A percentile compares a stretch with the other conserved stretches of the same genome.
phyloP scores from a whole-genome alignment of 352 stramenopile species.

The Peronospora belbahrii region DNA sequence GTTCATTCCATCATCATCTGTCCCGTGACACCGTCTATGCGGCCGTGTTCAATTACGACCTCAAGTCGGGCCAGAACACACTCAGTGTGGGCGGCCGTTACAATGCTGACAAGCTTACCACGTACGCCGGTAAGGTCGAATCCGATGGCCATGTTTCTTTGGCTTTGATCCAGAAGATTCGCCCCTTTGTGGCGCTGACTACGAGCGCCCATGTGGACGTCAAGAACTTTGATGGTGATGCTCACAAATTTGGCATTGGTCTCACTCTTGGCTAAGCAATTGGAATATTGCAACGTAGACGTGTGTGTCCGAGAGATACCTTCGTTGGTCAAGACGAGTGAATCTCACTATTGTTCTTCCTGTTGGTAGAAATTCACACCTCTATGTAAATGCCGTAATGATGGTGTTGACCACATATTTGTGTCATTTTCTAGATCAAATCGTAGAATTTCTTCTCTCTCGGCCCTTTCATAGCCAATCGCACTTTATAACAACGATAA shows the following conservation, averaged over 20 bases:
- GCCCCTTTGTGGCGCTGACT: slow-evolving; percentile 73
- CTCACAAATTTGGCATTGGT: slow-evolving; percentile 87
- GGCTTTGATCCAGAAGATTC: slow-evolving; percentile 81
- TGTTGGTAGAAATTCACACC: slow-evolving; percentile 31
- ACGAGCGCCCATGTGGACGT: slow-evolving; percentile 83
- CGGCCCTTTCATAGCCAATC: not conserved
- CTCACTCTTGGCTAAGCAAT: slow-evolving; percentile 75
- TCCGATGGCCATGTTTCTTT: slow-evolving; percentile 83
- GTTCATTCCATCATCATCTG: slow-evolving; percentile 77
- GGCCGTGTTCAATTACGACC: slow-evolving; percentile 84
- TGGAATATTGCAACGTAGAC: slow-evolving; percentile 11
- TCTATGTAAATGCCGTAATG: too few relatives aligned
- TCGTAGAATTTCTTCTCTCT: too few relatives aligned
- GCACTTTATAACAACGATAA: slow-evolving; percentile 4
- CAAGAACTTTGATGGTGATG: slow-evolving; percentile 88
- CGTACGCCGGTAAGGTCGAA: slow-evolving; percentile 81
- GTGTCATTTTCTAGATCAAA: too few relatives aligned
- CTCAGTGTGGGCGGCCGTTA: slow-evolving; percentile 78
- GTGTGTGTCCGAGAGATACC: slow-evolving; percentile 14
- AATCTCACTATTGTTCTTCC: too few relatives aligned
- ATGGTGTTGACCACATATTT: too few relatives aligned
- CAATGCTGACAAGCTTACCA: slow-evolving; percentile 73
- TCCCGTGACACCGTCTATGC: slow-evolving; percentile 82
- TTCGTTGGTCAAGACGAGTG: slow-evolving; percentile 1
- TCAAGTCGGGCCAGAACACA: slow-evolving; percentile 78